Base-by-base conservation (phyloP, 78 protist genomes). In the Planoprotostelium fungivorum region DNA sequence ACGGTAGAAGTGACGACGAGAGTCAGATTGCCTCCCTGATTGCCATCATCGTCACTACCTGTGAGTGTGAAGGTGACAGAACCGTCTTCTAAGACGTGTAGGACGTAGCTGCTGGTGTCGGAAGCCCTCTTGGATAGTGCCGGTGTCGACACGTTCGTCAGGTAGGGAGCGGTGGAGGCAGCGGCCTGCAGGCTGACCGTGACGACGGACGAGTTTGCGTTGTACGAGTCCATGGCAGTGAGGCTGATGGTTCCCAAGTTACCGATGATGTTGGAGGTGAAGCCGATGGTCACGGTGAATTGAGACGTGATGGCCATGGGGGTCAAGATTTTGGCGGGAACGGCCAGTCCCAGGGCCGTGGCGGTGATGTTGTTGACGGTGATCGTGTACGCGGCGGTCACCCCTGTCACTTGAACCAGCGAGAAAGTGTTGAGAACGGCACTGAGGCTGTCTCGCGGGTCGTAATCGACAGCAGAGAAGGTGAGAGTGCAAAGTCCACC, bases 381-480 rank as follows among this genome's bases (percentile, higher is more conserved):
- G 16, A 51, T 16, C 31, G 73, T 16, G 16, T 51, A 51, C 73
- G 31, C 73, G 16, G 73, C 16, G 5, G 73, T 51, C 73, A n/a
- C n/a, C n/a, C n/a, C n/a, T n/a, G n/a, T n/a, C n/a, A n/a, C n/a
- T n/a, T n/a, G n/a, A n/a, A n/a, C n/a, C n/a, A n/a, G n/a, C 16
- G 73, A 51, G 16, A 5, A 51, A 51, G 73, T 25, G 73, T 51
- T 25, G 73, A 51, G 73, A 16, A 5, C 16, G 73, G 5, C 73
- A 51, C 5, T 5, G 5, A 25, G 31, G 73, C 73, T 51, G 73
- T 16, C 16, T 51, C 73, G 16, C 16, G 73, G 73, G 1, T 35
- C 84, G 34, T 28, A 0, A 29, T 88, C 90, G 35, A 88, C 1
- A 38, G 35, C 90, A 38, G 90, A 34, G 28, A 84, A 83, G 28